Base-by-base conservation (phyloP, 495 filamentous ascomycete genomes). In the Daldinia grandis region DNA sequence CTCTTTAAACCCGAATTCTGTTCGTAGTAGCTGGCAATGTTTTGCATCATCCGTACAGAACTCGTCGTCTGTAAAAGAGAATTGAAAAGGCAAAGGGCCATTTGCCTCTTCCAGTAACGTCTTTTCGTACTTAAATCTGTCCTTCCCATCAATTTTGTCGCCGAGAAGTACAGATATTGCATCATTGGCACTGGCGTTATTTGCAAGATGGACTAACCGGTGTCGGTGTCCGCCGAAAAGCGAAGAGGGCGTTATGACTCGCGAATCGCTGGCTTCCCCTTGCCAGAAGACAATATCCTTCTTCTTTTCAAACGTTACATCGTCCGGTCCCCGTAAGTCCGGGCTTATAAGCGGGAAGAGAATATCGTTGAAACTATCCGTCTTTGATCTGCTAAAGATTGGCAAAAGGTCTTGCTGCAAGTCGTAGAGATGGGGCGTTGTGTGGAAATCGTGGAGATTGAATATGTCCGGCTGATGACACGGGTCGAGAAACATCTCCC, bases 391-490 rank as follows among this genome's bases (percentile, higher is more conserved):
- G 62, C 90, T 91, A 80, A 95, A 95, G 27, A 95, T 78, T 0
- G 92, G 92, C 2, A 90, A 68, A 10, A 94, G 80, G 5, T 89
- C 84, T 51, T 89, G 86, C 0, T 89, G 80, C 0, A 88, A 84
- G 47, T 87, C 86, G 62, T 88, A 84, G 6, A 87, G 83, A 1
- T 91, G 83, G 0, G 91, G 87, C 0, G 84, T 88, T 30, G 91
- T 83, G 76, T 92, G 82, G 60, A 93, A 85, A 38, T 91, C 90
- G 70, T 95, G 92, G 3, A 94, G 82, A 38, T 87, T 82, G 17
- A 88, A 86, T 44, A 96, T 82, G 69, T 96, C 92, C 1, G 92
- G 89, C 71, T 96, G 92, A 67, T 94, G 91, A 75, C 92, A 96
- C 50, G 91, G 84, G 30, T 91, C 85, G 8, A 87, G 84, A 4